These are phyloP conservation scores for Melastoma malabathricum DNA, from an alignment of 345 rosid species.

Conservation along the genomic window DNA sequence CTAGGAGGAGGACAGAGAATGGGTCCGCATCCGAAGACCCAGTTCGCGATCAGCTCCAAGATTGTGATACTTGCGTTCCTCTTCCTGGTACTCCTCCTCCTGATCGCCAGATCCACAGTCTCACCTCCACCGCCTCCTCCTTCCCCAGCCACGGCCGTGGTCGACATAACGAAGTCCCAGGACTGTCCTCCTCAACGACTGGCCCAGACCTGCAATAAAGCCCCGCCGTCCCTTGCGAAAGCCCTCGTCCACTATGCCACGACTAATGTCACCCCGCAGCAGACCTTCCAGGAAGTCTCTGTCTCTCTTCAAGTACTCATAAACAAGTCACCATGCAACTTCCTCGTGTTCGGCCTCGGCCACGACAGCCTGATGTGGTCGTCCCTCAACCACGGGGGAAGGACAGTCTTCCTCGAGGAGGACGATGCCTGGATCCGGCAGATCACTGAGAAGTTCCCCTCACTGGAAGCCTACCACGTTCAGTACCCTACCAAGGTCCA, in stretches of 20 bases:
- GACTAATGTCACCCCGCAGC: constrained; percentile 77
- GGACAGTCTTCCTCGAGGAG: constrained; percentile 79
- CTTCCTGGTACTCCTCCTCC: constrained; percentile 28
- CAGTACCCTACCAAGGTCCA: constrained; percentile 73
- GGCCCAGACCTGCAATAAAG: constrained; percentile 29
- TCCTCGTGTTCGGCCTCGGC: constrained; percentile 76
- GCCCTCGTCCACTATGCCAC: constrained; percentile 68
- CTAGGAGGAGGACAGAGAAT: no score
- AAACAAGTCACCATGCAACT: constrained; percentile 67
- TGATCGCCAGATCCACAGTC: constrained; percentile 29
- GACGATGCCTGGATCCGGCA: constrained; percentile 85
- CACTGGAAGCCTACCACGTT: constrained; percentile 77
- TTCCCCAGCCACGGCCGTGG: constrained; percentile 3
- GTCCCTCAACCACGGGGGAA: constrained; percentile 71
- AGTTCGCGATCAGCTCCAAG: constrained; percentile 22
- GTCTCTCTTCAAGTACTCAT: constrained; percentile 45
- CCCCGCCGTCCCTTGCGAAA: constrained; percentile 52
- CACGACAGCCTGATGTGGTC: constrained; percentile 88
- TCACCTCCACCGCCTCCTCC: constrained; percentile 20
- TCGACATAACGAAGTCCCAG: constrained; percentile 1
- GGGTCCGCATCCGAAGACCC: constrained; percentile 11
- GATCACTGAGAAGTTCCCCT: constrained; percentile 71
- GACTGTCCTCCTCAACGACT: constrained; percentile 10
- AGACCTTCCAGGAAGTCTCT: constrained; percentile 66
- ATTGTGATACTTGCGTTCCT: constrained; percentile 20